Base-by-base conservation (phyloP, 2,329 filamentous ascomycete species). In the Cytospora paraplurivora region DNA sequence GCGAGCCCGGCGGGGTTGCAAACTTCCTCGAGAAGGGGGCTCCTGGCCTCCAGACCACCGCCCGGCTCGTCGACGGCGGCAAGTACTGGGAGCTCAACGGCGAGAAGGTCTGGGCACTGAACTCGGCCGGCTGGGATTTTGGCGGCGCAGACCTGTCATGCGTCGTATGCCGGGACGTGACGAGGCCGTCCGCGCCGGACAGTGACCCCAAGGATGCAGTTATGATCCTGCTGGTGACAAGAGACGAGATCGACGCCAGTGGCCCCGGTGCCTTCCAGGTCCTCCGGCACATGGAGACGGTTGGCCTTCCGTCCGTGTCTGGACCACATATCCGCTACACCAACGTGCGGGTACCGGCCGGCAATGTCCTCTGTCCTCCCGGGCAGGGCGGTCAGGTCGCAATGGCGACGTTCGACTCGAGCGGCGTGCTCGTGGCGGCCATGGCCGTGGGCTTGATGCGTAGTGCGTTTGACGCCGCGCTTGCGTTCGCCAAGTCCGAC, bases 41-140 rank as follows among this genome's bases (percentile, higher is more conserved):
- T 0, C 72, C 72, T 3, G 82, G 83, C 0, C 71, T 85, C 44
- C 72, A 77, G 53, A 85, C 82, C 3, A 82, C 79, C 1, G 82
- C 82, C 0, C 72, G 72, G 21, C 69, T 70, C 11, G 79, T 83
- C n/a, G 81, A 79, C 0, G 76, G 82, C 41, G 75, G 38, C 38
- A 41, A 41, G 38, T 17, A 80, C 51, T 85, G 80, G 78, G 69
- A 85, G 3, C 67, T 85, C 33, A 80, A 79, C 68, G 83, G 83
- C 3, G 82, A 85, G 67, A 84, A 85, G 77, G 77, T 83, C 47
- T 85, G 83, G 82, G 80, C 82, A 12, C 83, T 82, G 1, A 85
- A 84, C 68, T 77, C 75, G 58, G 78, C 76, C 0, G 82, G 83
- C 15, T 85, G 81, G 82, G 82, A 85, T 63, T 76, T 76, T 49